These are phyloP conservation scores for Teunomyces gatunensis DNA, from an alignment of 805 yeast species.

Conservation along the genomic window DNA sequence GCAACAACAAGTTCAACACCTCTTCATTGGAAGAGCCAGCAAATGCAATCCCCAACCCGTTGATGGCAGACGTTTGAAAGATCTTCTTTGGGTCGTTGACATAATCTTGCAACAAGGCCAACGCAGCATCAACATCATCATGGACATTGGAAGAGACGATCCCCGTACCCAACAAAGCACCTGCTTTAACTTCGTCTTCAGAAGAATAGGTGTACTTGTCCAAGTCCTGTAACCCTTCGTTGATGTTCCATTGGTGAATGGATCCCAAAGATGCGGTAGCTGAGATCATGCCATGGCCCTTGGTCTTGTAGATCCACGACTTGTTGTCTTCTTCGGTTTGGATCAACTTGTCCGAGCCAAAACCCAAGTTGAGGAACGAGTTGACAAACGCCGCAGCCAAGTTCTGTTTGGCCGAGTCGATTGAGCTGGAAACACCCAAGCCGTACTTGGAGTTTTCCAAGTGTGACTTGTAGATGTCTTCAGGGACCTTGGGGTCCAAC, in stretches of 20 bases:
- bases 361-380: slow-evolving; percentile 88
- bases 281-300: slow-evolving; percentile 86
- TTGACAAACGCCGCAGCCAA: slow-evolving; percentile 94
- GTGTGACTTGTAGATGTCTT: slow-evolving; percentile 89
- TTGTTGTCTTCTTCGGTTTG: slow-evolving; percentile 68
- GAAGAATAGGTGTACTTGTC: slow-evolving; percentile 86
- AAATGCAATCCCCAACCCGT: slow-evolving; percentile 91
- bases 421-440: slow-evolving; percentile 51
- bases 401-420: slow-evolving; percentile 91
- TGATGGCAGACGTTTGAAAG: slow-evolving; percentile 76
- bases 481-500: slow-evolving; percentile 88
- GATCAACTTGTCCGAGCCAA: slow-evolving; percentile 77
- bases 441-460: slow-evolving; percentile 69
- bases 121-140: slow-evolving; percentile 92
- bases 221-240: slow-evolving; percentile 83
- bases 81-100: slow-evolving; percentile 61
- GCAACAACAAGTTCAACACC: slow-evolving; percentile 70
- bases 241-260: slow-evolving; percentile 85
- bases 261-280: slow-evolving; percentile 92
- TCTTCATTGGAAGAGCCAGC: slow-evolving; percentile 92
- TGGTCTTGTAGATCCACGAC: slow-evolving; percentile 88
- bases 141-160: slow-evolving; percentile 88
- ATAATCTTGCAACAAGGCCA: slow-evolving; percentile 81
- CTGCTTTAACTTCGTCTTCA: slow-evolving; percentile 88
- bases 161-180: slow-evolving; percentile 95